Conservation (phyloP, 805 yeast genomes). For the Candida arabinofermentans region DNA sequence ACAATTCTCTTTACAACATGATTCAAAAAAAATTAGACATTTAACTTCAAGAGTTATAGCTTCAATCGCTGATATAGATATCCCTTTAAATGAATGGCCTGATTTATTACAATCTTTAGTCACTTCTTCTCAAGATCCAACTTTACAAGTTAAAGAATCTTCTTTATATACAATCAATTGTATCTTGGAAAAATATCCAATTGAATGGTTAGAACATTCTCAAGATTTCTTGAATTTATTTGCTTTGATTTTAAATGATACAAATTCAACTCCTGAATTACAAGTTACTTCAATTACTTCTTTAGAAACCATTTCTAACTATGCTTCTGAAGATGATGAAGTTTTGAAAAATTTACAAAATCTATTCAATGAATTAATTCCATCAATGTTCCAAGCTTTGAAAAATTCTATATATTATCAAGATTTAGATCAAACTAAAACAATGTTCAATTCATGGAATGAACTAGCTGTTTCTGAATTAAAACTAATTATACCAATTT, state of each 20-base stretch:
- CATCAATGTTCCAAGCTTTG: slow-evolving; percentile 77
- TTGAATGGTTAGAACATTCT: slow-evolving; percentile 52
- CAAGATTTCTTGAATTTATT: slow-evolving; percentile 71
- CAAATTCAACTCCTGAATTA: slow-evolving; percentile 55
- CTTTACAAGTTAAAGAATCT: slow-evolving; percentile 63
- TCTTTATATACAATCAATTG: slow-evolving; percentile 77
- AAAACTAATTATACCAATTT: slow-evolving; percentile 70
- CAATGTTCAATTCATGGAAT: slow-evolving; percentile 81
- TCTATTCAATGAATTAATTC: slow-evolving; percentile 63
- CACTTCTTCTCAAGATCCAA: slow-evolving; percentile 52
- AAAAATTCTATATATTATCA: slow-evolving; percentile 65
- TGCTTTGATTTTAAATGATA: slow-evolving; percentile 58
- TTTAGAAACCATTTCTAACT: slow-evolving; percentile 64
- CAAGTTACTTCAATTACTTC: slow-evolving; percentile 83
- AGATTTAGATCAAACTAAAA: slow-evolving; percentile 69
- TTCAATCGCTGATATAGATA: slow-evolving; percentile 75
- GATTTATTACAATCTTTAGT: slow-evolving; percentile 70
- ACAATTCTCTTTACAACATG: slow-evolving; percentile 61
- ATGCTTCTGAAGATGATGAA: slow-evolving; percentile 57
- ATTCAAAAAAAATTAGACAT: slow-evolving; percentile 69
- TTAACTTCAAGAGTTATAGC: slow-evolving; percentile 86
- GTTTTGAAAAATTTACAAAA: slow-evolving; percentile 37
- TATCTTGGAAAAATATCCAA: slow-evolving; percentile 67
- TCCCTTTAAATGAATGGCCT: slow-evolving; percentile 66
- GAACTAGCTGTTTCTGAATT: slow-evolving; percentile 73